Evolutionary conservation across 1,139 yeast genomes (phyloP).

Genomic region (Saccharomyces hybrid): DNA sequence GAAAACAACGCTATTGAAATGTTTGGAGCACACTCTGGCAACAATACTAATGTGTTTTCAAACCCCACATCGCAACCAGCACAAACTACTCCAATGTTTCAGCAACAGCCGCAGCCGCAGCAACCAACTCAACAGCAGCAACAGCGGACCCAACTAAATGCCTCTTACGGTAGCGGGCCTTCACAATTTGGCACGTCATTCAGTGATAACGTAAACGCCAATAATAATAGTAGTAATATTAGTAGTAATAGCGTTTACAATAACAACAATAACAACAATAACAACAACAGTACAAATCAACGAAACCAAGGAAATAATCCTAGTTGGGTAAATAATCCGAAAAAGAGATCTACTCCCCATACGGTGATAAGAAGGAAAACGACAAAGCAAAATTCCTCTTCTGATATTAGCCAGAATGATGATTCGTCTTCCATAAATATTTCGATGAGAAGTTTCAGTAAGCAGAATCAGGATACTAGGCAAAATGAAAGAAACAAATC

Average conservation of each 20-base stretch:
- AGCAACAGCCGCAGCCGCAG: not conserved
- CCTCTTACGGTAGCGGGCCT: slow-evolving; percentile 7
- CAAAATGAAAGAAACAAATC: not conserved
- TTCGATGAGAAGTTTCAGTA: slow-evolving; percentile 1
- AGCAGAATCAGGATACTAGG: not conserved
- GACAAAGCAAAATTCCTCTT: slow-evolving; percentile 7
- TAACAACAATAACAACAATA: not conserved
- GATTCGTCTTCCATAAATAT: slow-evolving; percentile 26
- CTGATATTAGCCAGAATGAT: not conserved
- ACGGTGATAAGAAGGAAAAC: slow-evolving; percentile 37
- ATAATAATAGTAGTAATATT: slow-evolving; percentile 1
- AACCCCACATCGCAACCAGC: slow-evolving; percentile 11
- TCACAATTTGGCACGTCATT: not conserved
- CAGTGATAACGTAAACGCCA: slow-evolving; percentile 1
- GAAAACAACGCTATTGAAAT: not conserved
- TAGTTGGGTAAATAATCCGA: slow-evolving; percentile 48
- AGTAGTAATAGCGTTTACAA: not conserved
- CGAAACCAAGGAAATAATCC: slow-evolving; percentile 12
- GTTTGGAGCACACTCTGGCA: not conserved
- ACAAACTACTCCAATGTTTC: slow-evolving; percentile 3
- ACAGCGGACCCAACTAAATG: slow-evolving; percentile 7
- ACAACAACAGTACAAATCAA: slow-evolving; percentile 8
- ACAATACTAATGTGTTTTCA: slow-evolving; percentile 5
- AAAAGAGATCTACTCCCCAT: slow-evolving; percentile 52
- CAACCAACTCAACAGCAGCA: slow-evolving; percentile 14